phyloP scores from a whole-genome alignment of 306 rosid genomes.

The Pyrus pyrifolia region DNA sequence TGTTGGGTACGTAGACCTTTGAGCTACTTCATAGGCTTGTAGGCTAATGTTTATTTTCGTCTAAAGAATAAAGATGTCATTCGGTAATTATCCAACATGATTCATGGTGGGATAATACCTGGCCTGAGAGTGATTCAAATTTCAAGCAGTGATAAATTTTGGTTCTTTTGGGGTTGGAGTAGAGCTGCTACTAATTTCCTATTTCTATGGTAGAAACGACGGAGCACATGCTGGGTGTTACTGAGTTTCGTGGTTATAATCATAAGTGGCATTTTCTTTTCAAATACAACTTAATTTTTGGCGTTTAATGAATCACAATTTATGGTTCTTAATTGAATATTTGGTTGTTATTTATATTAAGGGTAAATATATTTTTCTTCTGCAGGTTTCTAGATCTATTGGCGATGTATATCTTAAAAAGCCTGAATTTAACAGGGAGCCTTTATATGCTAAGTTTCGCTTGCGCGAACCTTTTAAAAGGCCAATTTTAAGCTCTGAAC shows the following conservation, averaged over 20 bases:
- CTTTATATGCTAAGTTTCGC: conserved; percentile 68
- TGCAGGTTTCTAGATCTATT: conserved; percentile 76
- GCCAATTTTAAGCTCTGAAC: conserved; percentile 84
- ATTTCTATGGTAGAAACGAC: neutral
- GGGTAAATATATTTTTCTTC: neutral
- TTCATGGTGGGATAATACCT: neutral
- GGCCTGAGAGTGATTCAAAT: neutral
- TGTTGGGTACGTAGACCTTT: neutral
- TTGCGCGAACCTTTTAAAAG: conserved; percentile 61
- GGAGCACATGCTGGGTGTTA: neutral
- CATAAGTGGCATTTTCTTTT: neutral
- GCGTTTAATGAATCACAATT: neutral
- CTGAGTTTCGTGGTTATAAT: neutral
- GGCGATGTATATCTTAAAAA: conserved; percentile 77
- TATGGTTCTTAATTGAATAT: neutral
- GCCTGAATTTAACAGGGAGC: conserved; percentile 78
- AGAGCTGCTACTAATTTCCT: neutral
- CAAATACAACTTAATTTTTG: neutral
- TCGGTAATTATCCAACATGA: neutral
- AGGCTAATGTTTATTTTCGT: neutral
- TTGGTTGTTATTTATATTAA: neutral
- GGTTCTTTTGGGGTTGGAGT: neutral
- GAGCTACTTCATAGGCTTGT: neutral
- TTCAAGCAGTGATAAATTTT: neutral
- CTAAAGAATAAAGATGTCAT: neutral